Percentiles rank a stretch among this genome's conserved stretches.
Evolutionary conservation across 2,329 filamentous ascomycete genomes (phyloP).

Genomic region (Sclerotinia glacialis): DNA sequence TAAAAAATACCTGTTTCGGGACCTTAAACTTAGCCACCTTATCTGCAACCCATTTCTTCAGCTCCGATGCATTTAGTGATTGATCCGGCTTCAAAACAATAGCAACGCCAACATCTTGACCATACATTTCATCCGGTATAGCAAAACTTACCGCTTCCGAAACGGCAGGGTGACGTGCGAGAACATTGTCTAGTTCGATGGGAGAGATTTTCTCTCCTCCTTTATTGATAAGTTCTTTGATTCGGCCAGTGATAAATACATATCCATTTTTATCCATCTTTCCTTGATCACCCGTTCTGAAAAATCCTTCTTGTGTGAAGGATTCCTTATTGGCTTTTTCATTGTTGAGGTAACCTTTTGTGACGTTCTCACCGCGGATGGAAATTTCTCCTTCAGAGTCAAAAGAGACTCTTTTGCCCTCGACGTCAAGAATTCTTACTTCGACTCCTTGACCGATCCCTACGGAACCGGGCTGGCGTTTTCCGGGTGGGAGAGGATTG

Average conservation of each 20-base stretch:
- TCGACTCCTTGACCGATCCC: constrained; percentile 82
- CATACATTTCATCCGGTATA: constrained; percentile 77
- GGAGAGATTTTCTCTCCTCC: constrained; percentile 87
- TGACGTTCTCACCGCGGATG: constrained; percentile 79
- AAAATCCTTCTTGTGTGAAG: constrained; percentile 74
- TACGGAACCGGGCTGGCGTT: constrained; percentile 77
- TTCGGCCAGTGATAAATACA: constrained; percentile 81
- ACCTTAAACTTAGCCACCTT: constrained; percentile 81
- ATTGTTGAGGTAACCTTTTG: constrained; percentile 83
- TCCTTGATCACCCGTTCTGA: constrained; percentile 85
- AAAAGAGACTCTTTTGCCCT: constrained; percentile 64
- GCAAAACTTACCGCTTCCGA: constrained; percentile 81
- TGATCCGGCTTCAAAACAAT: constrained; percentile 68
- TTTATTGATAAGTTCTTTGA: constrained; percentile 92
- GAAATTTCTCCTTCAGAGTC: constrained; percentile 78
- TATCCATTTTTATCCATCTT: constrained; percentile 78
- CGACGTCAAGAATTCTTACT: constrained; percentile 70
- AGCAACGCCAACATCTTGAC: constrained; percentile 76
- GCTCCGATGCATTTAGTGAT: constrained; percentile 54
- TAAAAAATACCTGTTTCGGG: constrained; percentile 65
- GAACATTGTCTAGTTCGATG: constrained; percentile 80
- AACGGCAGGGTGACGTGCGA: constrained; percentile 70
- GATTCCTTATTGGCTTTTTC: constrained; percentile 68
- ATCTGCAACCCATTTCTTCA: constrained; percentile 66
- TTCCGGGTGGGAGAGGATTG: constrained; percentile 66